Conservation (phyloP, 208 protist genomes). For the Leishmania martiniquensis region DNA sequence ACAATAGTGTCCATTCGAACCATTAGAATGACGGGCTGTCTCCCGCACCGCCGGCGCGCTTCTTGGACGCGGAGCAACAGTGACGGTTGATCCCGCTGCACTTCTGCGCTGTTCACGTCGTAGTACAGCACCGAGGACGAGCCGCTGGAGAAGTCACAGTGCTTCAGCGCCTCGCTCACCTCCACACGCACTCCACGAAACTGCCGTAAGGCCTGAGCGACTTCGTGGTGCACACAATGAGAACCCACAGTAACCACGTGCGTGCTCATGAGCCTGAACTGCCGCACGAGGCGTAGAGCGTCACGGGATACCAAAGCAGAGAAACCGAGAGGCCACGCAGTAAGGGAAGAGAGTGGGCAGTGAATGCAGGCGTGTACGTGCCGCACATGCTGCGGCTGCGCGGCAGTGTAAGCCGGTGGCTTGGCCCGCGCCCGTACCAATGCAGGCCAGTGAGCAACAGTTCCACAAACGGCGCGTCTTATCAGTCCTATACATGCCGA, state of each 20-base stretch:
- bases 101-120: constrained; percentile 15
- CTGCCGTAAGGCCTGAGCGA: constrained; percentile 25
- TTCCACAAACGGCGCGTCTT: background rate
- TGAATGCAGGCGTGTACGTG: background rate
- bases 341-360: background rate
- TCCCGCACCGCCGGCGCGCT: constrained; percentile 12
- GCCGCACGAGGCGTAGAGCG: too few relatives aligned
- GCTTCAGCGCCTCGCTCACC: constrained; percentile 17
- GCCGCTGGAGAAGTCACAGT: constrained; percentile 32
- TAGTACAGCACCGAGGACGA: constrained; percentile 30
- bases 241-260: constrained; percentile 19
- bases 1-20: constrained; percentile 21
- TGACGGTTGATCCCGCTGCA: constrained; percentile 15
- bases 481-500: background rate
- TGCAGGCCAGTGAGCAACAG: background rate
- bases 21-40: constrained; percentile 35
- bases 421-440: background rate
- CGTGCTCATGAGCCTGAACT: constrained; percentile 5
- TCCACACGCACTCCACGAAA: constrained; percentile 24
- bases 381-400: background rate
- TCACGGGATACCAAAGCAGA: background rate
- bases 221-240: constrained; percentile 17
- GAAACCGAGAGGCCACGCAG: background rate
- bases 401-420: background rate
- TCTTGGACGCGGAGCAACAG: constrained; percentile 22